Conservation (phyloP, 2,329 filamentous ascomycete genomes). For the Colletotrichum trifolii region DNA sequence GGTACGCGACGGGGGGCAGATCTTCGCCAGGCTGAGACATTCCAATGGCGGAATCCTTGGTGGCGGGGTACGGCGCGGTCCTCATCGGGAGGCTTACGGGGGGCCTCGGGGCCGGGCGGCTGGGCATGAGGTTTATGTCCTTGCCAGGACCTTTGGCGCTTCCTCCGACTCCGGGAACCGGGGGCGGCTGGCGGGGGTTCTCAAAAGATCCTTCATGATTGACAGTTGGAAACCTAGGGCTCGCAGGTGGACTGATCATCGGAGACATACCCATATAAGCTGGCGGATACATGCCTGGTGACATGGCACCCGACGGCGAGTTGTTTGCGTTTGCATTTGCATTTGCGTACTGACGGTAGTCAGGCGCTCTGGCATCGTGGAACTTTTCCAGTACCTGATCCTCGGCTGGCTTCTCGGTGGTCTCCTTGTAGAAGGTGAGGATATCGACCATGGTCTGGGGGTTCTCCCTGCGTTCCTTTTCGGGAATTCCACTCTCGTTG, state of each 20-base stretch:
- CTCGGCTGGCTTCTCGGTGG: slow-evolving; percentile 81
- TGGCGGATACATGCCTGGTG: slow-evolving; percentile 64
- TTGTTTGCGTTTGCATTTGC: slow-evolving; percentile 41
- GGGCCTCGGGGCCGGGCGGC: slow-evolving; percentile 88
- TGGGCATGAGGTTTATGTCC: slow-evolving; percentile 76
- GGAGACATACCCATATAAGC: slow-evolving; percentile 69
- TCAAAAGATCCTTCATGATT: slow-evolving; percentile 96
- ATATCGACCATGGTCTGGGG: slow-evolving; percentile 97
- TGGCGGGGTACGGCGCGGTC: slow-evolving; percentile 62
- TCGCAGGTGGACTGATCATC: slow-evolving; percentile 81
- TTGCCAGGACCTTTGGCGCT: slow-evolving; percentile 58
- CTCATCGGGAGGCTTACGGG: slow-evolving; percentile 73
- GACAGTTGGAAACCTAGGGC: slow-evolving; percentile 84
- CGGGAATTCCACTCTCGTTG: slow-evolving; percentile 94
- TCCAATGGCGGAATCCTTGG: slow-evolving; percentile 71
- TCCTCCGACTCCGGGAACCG: slow-evolving; percentile 73
- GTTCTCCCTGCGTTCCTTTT: slow-evolving; percentile 95
- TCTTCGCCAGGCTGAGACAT: slow-evolving; percentile 71
- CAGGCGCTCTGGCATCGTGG: slow-evolving; percentile 79
- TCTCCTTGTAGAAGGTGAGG: slow-evolving; percentile 97
- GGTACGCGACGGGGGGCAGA: slow-evolving; percentile 55
- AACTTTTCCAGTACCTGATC: slow-evolving; percentile 97
- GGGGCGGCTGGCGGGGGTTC: slow-evolving; percentile 92
- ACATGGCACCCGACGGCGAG: slow-evolving; percentile 57
- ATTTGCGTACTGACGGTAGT: slow-evolving; percentile 56